Evolutionary conservation across 2,329 filamentous ascomycete genomes (phyloP), one percentile per base, ranked within the genome.

Genomic region (Domatiomyces catenatus): DNA sequence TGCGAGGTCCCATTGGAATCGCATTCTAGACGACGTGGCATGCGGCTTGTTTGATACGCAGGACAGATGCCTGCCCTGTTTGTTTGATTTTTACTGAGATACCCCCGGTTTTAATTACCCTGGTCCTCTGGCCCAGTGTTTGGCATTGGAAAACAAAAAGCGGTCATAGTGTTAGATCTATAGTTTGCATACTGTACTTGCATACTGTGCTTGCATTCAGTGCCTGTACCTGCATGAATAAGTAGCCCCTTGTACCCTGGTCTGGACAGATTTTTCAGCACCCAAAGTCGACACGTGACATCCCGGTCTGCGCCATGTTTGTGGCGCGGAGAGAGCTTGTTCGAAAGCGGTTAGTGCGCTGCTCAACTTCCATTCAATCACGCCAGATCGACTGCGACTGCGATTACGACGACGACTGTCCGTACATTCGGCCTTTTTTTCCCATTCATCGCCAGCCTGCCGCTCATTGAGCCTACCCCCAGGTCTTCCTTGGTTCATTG

Each of bases 1-100:
- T 57, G 48, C 45, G 56, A 46, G 55, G 56, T 49, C 54, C 56
- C 3, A 54, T 58, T 32, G 56, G 56, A 3, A 52, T 58, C 24
- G 56, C 56, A 8, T 58, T 58, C 48, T 58, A 42, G 32, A 39
- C 8, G 32, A 15, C 12, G 15, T 39, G 32, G 22, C n/a, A n/a
- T n/a, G n/a, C n/a, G n/a, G n/a, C n/a, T n/a, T n/a, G n/a, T 24
- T 24, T 24, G 22, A 24, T 24, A 3, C 6, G 22, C 22, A 24
- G 6, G 22, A 6, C 22, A 24, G 22, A n/a, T n/a, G n/a, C n/a
- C n/a, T 24, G 22, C 22, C 22, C 32, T 15, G 32, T 39, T 39
- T 39, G 10, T 15, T n/a, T n/a, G n/a, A n/a, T n/a, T 39, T 39
- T 39, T 39, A 4, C 12, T 39, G 32, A 39, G 32, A 39, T 39